Percentiles rank a stretch among this genome's conserved stretches.
Evolutionary conservation across 208 protist genomes (phyloP).

Genomic region (Balamuthia mandrillaris): DNA sequence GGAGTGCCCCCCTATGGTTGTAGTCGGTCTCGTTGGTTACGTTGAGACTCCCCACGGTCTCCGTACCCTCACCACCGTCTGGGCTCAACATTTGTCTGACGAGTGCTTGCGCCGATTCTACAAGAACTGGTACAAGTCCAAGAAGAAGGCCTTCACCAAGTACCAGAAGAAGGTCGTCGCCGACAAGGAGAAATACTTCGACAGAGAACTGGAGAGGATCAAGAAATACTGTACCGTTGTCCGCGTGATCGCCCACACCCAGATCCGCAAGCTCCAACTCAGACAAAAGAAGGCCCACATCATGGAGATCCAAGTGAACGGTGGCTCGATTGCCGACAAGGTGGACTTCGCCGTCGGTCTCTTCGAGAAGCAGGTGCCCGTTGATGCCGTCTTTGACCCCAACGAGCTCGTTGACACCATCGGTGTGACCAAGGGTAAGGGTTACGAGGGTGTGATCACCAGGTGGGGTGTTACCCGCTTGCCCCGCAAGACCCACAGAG

Average conservation of each 20-base stretch:
- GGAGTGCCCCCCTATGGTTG: slow-evolving; percentile 96
- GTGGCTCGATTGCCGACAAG: slow-evolving; percentile 93
- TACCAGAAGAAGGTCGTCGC: slow-evolving; percentile 73
- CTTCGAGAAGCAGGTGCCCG: slow-evolving; percentile 94
- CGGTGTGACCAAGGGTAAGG: slow-evolving; percentile 96
- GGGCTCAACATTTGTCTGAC: slow-evolving; percentile 92
- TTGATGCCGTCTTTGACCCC: slow-evolving; percentile 90
- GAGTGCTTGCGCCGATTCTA: slow-evolving; percentile 94
- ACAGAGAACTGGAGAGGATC: slow-evolving; percentile 85
- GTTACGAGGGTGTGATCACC: slow-evolving; percentile 95
- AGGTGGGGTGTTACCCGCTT: slow-evolving; percentile 94
- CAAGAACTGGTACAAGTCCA: slow-evolving; percentile 97
- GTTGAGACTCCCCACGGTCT: slow-evolving; percentile 92
- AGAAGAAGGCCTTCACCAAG: slow-evolving; percentile 95
- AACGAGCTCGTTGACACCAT: slow-evolving; percentile 95
- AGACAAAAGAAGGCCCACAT: slow-evolving; percentile 97
- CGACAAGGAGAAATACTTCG: slow-evolving; percentile 80
- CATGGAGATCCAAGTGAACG: slow-evolving; percentile 99
- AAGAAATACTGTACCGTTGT: slow-evolving; percentile 93
- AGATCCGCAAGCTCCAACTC: slow-evolving; percentile 87
- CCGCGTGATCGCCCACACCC: slow-evolving; percentile 97
- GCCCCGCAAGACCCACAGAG: slow-evolving; percentile 97
- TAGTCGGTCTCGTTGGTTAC: slow-evolving; percentile 98
- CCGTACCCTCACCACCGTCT: slow-evolving; percentile 95
- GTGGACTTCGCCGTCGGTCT: slow-evolving; percentile 87